Evolutionary conservation across 306 rosid genomes (phyloP), one percentile per base, ranked within the genome.

Genomic region (Dalbergia oliveri): DNA sequence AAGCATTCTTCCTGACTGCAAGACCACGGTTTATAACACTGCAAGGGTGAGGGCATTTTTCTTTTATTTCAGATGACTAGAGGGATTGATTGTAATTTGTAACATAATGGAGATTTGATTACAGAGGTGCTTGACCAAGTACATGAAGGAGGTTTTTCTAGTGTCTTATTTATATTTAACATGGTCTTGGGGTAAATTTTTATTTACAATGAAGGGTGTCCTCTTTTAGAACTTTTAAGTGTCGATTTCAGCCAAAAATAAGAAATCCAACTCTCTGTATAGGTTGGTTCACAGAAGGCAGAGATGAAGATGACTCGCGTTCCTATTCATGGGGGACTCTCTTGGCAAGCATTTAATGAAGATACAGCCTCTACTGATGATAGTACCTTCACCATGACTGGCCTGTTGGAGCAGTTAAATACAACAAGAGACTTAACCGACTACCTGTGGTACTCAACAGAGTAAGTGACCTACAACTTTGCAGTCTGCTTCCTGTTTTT

Each of bases 1-100:
- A 75, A 96, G 98, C 87, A 93, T 96, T 87, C 98, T 96, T 83
- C 99, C 99, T 14, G 98, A 96, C 83, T 96, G 98, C 91, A 90
- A 90, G 82, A 88, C 82, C 82, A 91, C 97, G 11, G 97, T 91
- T 26, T 96, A 93, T 81, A 96, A 96, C 87, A 93, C 98, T 37
- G 99, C 99, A 77, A 90, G 99, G 98, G 99, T 93, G 89, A 90
- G 97, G 8, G 58, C 84, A 37, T 35, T 3, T 13, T 13, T 5
- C 39, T 21, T 78, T 73, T 15, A 41, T 79, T 70, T 64, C 73
- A 9, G 8, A 47, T 10, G 73, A 26, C 26, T 43, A 74, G 61
- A 31, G 47, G 21, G 9, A 19, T 51, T n/a, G 9, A 21, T 14
- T 76, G n/a, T 73, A 73, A 41, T 26, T 66, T 75, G 19, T 54